Base-by-base conservation (phyloP, 2,329 filamentous ascomycete species). In the Fusarium papillatum region DNA sequence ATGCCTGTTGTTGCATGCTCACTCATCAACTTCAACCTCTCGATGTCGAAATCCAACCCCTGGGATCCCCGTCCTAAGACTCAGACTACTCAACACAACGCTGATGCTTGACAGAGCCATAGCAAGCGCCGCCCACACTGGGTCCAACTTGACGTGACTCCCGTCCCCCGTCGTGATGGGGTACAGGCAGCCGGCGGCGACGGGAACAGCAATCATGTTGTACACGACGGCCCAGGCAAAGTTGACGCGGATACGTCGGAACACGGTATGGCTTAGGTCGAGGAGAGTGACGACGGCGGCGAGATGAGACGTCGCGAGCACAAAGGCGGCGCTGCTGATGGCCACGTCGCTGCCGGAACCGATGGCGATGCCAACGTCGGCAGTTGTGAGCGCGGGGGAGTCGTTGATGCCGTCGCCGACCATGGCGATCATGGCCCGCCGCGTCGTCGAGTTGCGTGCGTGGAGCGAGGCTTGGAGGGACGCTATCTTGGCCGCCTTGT, bases 31-130 rank as follows among this genome's bases (percentile, higher is more conserved):
- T 31, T 67, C 76, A 43, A 77, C 65, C 53, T 62, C 67, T 34
- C 69, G 71, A 50, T 72, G 70, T 69, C 85, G 81, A 78, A 88
- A 90, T 3, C 88, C 87, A 13, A 89, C 41, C 26, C 83, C 78
- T 11, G 86, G 85, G 14, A 88, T 69, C 61, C 81, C 75, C 66
- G 83, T 88, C 81, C 93, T 90, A 85, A 98, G 84, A 62, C 92
- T 88, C 80, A 98, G 84, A 85, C 94, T 96, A 82, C 95, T 98
- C 81, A 91, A 85, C 63, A 98, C 94, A 57, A 98, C 96, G 80
- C 94, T 97, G 76, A 98, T 93, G 83, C 94, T 96, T 84, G 95
- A 98, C 83, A 96, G 84, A 31, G 96, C 96, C 96, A 98, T 98
- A 1, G 96, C 96, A 82, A 98, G 84, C 76, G 93, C 93, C 7